Evolutionary conservation across 2,329 filamentous ascomycete genomes (phyloP), one percentile per base, ranked within the genome.

Genomic region (Xylariaceae sp.): DNA sequence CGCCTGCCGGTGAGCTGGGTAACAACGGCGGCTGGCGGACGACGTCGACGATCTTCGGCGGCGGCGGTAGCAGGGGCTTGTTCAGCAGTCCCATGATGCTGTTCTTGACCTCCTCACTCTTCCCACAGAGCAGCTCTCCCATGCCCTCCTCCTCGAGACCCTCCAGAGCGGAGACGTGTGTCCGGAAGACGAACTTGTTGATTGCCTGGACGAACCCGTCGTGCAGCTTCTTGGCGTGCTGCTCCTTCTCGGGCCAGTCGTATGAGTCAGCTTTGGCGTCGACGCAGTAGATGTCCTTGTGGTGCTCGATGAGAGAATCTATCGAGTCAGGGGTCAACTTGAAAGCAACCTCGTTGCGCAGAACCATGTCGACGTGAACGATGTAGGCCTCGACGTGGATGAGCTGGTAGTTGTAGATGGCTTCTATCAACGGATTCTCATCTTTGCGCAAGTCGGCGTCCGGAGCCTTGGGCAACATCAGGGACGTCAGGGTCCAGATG

Each of bases 281-380:
- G 52, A 89, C 75, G 49, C 86, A 94, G 70, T 94, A 89, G 50
- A 96, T 75, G 45, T 95, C 86, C 70, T 92, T 89, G 75, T 98
- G 92, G 62, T 94, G 94, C 59, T 94, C 86, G 58, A 94, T 82
- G 45, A 98, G 76, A 33, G 84, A 67, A 53, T 94, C 88, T 64
- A 98, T 98, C 42, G 89, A 88, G 58, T 96, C 92, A 38, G 81
- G 77, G 16, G 89, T 96, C 54, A 98, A 75, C 75, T 98, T 98
- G 75, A 89, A 96, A 48, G 89, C 92, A 54, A 98, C 88, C 68
- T 96, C 92, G 59, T 94, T 92, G 63, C 89, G 83, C 53, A 93
- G 78, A 39, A 98, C 90, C 88, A 96, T 94, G 68, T 98, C 92
- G 62, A 98, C 88, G 62, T 96, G 90, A 41, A 98, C 92, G 50